Conservation (phyloP, 2,329 filamentous ascomycete species). For the Coleophoma cylindrospora region DNA sequence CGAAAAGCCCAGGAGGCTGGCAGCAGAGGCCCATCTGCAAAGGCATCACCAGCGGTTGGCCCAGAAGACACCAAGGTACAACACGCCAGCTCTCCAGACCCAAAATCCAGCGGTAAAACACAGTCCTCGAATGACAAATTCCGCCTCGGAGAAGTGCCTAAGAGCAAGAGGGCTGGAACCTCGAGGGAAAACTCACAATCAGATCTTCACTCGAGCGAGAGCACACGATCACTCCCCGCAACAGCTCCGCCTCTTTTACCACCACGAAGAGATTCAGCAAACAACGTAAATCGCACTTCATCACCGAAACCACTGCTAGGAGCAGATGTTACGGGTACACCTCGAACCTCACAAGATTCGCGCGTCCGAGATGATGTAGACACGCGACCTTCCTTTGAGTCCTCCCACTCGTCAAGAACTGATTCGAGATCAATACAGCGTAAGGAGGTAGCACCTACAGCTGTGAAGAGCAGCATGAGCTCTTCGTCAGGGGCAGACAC, state of each 20-base stretch:
- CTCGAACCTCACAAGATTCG: conserved; percentile 55
- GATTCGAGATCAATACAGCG: conserved; percentile 53
- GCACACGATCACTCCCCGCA: conserved; percentile 31
- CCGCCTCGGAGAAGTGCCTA: conserved; percentile 77
- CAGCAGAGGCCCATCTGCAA: conserved; percentile 15
- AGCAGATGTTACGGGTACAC: conserved; percentile 33
- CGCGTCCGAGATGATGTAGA: conserved; percentile 49
- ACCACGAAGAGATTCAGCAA: conserved; percentile 16
- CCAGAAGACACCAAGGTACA: conserved; percentile 23
- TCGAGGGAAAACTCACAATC: conserved; percentile 29
- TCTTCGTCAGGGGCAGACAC: conserved; percentile 24
- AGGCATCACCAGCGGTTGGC: conserved; percentile 15
- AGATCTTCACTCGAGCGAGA: conserved; percentile 21
- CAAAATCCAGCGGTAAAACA: conserved; percentile 28
- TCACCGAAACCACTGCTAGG: conserved; percentile 18
- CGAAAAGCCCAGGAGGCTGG: conserved; percentile 27
- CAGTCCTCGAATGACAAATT: conserved; percentile 51
- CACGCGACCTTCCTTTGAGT: conserved; percentile 33
- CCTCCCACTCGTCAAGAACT: conserved; percentile 17
- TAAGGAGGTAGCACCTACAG: conserved; percentile 50
- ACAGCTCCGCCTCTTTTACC: conserved; percentile 12
- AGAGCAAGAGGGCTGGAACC: conserved; percentile 47
- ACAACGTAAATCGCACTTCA: conserved; percentile 13
- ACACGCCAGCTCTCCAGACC: conserved; percentile 19
- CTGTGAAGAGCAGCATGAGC: conserved; percentile 16